Percentiles rank a stretch among this genome's conserved stretches.
phyloP scores from a whole-genome alignment of 2,329 filamentous ascomycete genomes.

The Didymellaceae sp. region DNA sequence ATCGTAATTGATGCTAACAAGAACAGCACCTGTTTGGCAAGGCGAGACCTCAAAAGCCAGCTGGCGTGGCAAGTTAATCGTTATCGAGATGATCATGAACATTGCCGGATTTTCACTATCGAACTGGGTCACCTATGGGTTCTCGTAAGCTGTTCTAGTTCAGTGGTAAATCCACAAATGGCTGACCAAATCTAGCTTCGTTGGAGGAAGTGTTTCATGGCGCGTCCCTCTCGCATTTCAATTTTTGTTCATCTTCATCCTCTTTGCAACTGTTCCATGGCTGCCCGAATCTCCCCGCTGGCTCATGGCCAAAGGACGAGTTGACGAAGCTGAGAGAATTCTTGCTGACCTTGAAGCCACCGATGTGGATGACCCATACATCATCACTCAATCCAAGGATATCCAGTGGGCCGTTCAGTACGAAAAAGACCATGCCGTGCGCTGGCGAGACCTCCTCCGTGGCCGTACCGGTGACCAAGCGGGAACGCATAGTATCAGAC shows the following conservation, averaged over 20 bases:
- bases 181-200: conserved; percentile 19
- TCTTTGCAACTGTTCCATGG: conserved; percentile 56
- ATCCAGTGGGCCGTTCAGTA: conserved; percentile 58
- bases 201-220: conserved; percentile 28
- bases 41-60: conserved; percentile 57
- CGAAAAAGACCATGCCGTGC: conserved; percentile 58
- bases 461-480: conserved; percentile 53
- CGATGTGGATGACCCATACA: conserved; percentile 52
- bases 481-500: conserved; percentile 58
- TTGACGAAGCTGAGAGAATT: conserved; percentile 57
- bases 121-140: conserved; percentile 62
- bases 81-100: conserved; percentile 59
- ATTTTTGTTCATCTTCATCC: conserved; percentile 57
- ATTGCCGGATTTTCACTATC: conserved; percentile 58
- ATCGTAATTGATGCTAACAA: conserved; percentile 30
- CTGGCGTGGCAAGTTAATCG: conserved; percentile 54
- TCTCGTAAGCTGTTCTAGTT: conserved; percentile 48
- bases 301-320: conserved; percentile 54
- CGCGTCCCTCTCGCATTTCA: conserved; percentile 53
- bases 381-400: conserved; percentile 52
- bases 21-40: conserved; percentile 59
- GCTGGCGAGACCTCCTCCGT: conserved; percentile 58
- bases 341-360: conserved; percentile 58
- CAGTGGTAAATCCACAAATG: background rate
- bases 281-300: conserved; percentile 56